Evolutionary conservation across 345 rosid species (phyloP).

Genomic region (Trapa incisa): DNA sequence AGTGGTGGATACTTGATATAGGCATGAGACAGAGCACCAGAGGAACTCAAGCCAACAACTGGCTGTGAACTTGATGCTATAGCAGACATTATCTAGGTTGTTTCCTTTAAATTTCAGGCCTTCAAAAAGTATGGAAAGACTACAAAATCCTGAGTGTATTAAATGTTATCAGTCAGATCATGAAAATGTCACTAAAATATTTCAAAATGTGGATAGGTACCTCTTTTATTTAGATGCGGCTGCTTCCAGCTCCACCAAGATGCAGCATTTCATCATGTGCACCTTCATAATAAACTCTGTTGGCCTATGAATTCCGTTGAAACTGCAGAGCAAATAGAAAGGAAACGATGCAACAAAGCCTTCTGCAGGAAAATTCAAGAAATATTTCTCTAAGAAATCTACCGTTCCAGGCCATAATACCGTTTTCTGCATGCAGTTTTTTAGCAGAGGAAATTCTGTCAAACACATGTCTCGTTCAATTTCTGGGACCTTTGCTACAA

Average conservation of each 20-base stretch:
- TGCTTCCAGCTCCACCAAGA: too few species aligned
- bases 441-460: slow-evolving; percentile 75
- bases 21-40: slow-evolving; percentile 78
- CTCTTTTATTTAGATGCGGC: background rate
- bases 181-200: background rate
- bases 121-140: background rate
- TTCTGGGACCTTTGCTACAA: slow-evolving; percentile 76
- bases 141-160: background rate
- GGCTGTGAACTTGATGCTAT: slow-evolving; percentile 61
- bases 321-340: slow-evolving; percentile 2
- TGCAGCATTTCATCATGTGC: background rate
- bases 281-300: background rate
- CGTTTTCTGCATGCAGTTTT: slow-evolving; percentile 83
- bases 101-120: background rate
- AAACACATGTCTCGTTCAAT: slow-evolving; percentile 72
- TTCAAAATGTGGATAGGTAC: background rate
- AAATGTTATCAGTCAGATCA: background rate
- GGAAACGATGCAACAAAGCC: background rate
- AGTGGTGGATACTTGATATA: slow-evolving; percentile 65
- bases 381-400: background rate
- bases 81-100: slow-evolving; percentile 33
- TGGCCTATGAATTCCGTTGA: slow-evolving; percentile 7
- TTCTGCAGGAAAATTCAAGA: background rate
- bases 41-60: slow-evolving; percentile 35
- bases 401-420: slow-evolving; percentile 26